phyloP scores from a whole-genome alignment of 129 eudicot genomes.

The Artemisia argyi region DNA sequence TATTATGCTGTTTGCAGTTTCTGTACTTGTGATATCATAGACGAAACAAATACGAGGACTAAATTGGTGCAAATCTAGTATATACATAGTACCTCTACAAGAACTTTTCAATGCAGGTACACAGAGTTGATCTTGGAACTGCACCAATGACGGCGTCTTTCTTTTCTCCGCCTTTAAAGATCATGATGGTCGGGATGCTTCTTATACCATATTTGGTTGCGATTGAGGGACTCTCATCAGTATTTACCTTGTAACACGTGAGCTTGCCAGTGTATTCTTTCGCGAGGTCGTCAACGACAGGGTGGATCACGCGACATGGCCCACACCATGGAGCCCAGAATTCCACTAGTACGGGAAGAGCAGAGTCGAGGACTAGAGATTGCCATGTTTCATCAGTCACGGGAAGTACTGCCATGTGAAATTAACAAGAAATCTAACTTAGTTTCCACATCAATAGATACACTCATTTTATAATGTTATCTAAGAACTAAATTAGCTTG shows the following conservation, averaged over 20 bases:
- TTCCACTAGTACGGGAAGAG: conserved; percentile 74
- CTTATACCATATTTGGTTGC: conserved; percentile 82
- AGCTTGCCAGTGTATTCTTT: conserved; percentile 74
- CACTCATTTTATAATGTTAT: conserved; percentile 2
- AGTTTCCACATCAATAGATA: background rate
- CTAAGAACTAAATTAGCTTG: background rate
- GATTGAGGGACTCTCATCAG: conserved; percentile 74
- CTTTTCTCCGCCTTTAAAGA: conserved; percentile 89
- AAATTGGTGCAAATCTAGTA: conserved; percentile 24
- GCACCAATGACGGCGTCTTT: conserved; percentile 94
- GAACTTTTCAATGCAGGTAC: conserved; percentile 75
- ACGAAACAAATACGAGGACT: conserved; percentile 20
- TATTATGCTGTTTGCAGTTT: conserved; percentile 29
- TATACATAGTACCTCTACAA: conserved; percentile 46
- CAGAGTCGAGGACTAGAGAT: conserved; percentile 62
- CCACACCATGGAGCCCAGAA: conserved; percentile 99
- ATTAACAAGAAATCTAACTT: background rate
- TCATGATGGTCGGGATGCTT: conserved; percentile 90
- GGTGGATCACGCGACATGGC: conserved; percentile 96
- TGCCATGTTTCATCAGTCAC: conserved; percentile 65
- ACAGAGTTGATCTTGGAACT: conserved; percentile 74
- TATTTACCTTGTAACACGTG: conserved; percentile 77
- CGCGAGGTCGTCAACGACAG: conserved; percentile 78
- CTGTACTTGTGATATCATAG: conserved; percentile 33
- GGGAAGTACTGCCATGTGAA: conserved; percentile 53